Conservation (phyloP, 768 basidiomycete species). For the Rhodotorula sphaerocarpa region DNA sequence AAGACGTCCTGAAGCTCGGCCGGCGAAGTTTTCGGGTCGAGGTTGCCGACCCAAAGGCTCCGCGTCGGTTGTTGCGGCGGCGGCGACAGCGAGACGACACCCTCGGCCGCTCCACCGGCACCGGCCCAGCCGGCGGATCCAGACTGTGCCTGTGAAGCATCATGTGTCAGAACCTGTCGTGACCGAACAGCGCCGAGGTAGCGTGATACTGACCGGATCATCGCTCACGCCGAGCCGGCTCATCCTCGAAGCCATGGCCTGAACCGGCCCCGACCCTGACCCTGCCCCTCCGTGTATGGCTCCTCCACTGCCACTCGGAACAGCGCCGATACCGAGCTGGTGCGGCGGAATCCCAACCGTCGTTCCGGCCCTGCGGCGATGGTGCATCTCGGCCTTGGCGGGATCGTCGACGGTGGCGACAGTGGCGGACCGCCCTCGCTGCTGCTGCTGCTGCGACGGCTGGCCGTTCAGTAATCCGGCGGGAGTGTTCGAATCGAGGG, state of each 20-base stretch:
- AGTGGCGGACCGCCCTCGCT: slow-evolving; percentile 29
- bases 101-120: slow-evolving; percentile 33
- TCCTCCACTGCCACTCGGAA: neutral
- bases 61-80: slow-evolving; percentile 89
- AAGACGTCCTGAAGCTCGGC: slow-evolving; percentile 93
- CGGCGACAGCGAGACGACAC: slow-evolving; percentile 57
- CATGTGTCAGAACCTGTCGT: too few relatives aligned
- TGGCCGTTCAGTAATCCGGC: too few relatives aligned
- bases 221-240: slow-evolving; percentile 12
- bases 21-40: slow-evolving; percentile 87
- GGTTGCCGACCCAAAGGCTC: slow-evolving; percentile 95
- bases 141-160: slow-evolving; percentile 1
- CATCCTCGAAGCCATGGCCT: slow-evolving; percentile 30
- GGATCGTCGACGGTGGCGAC: slow-evolving; percentile 29
- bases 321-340: slow-evolving; percentile 11
- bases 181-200: too few relatives aligned
- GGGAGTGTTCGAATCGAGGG: too few relatives aligned
- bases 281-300: neutral
- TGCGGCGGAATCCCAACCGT: slow-evolving; percentile 17
- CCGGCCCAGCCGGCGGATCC: slow-evolving; percentile 11
- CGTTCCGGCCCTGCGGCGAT: slow-evolving; percentile 27
- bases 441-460: neutral
- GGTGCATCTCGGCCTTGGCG: slow-evolving; percentile 8
- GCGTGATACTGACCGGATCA: slow-evolving; percentile 6
- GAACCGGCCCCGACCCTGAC: slow-evolving; percentile 2